Evolutionary conservation across 139 green algal species (phyloP).

Genomic region (Tetratostichococcus sp.): DNA sequence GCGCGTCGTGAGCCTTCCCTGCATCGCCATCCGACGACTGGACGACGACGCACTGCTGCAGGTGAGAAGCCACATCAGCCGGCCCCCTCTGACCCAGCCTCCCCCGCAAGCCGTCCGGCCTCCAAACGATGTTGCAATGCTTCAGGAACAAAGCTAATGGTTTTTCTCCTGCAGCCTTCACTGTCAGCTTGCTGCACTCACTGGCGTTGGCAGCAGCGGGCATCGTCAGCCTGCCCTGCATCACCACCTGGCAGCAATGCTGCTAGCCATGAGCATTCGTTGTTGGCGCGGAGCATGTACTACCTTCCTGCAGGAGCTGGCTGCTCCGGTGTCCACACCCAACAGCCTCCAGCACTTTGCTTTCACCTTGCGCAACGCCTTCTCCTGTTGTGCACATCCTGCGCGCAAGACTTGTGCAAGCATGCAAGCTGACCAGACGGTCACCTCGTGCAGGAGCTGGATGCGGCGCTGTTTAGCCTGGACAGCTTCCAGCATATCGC

Average conservation of each 20-base stretch:
- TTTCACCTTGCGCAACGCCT: slow-evolving; percentile 39
- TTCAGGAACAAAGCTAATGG: too few relatives aligned
- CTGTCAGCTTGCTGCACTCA: too few relatives aligned
- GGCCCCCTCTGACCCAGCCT: slow-evolving; percentile 6
- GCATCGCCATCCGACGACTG: slow-evolving; percentile 43
- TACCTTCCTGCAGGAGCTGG: slow-evolving; percentile 23
- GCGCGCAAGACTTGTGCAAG: too few relatives aligned
- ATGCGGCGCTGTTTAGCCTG: slow-evolving; percentile 3
- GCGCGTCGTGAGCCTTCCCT: slow-evolving; percentile 52
- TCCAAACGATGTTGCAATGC: too few relatives aligned
- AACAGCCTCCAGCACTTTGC: slow-evolving; percentile 5
- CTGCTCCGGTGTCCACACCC: too few relatives aligned
- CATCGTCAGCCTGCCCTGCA: too few relatives aligned
- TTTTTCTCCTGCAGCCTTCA: too few relatives aligned
- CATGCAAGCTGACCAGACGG: too few relatives aligned
- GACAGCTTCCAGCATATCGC: slow-evolving; percentile 41
- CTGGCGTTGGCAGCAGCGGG: too few relatives aligned
- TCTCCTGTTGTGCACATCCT: too few relatives aligned
- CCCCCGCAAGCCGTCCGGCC: too few relatives aligned
- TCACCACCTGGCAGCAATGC: too few relatives aligned
- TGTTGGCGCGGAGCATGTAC: slow-evolving; percentile 5
- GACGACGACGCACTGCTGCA: slow-evolving; percentile 1
- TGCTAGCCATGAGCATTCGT: slow-evolving; percentile 9
- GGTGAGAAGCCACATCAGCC: neutral
- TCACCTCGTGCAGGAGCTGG: slow-evolving; percentile 17